Evolutionary conservation across 2,329 filamentous ascomycete genomes (phyloP), one percentile per base, ranked within the genome.

Genomic region (Coniosporium tulheliwenetii): DNA sequence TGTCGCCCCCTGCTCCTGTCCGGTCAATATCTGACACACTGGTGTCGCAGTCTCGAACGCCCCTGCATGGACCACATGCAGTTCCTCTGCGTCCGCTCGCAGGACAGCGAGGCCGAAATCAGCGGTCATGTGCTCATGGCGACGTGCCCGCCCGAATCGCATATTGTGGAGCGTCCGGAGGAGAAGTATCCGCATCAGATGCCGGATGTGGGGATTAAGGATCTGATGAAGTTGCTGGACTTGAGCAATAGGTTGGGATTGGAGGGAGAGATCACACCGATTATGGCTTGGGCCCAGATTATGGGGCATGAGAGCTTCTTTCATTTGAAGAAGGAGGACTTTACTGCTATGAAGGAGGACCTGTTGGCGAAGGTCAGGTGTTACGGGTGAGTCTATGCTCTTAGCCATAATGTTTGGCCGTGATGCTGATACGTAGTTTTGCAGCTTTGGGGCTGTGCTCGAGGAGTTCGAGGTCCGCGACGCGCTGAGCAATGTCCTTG

Each of bases 71-170:
- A 86, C 51, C 86, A 94, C 61, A 73, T 89, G 63, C 83, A 85
- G 50, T 84, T 79, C 62, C 70, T 93, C 45, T 67, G 87, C 49
- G 78, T 70, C 43, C 63, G 68, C 44, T 70, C 66, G 45, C 59
- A 67, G 57, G 59, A 76, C 41, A 66, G 72, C 40, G 79, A 81
- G 47, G 72, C 72, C 48, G 75, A 81, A 43, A 70, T 83, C 35
- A 89, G 83, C 48, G 91, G 89, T 34, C 91, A 98, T 59, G 87
- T 85, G 4, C 68, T 96, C 49, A 96, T 96, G 89, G 83, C 85
- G 12, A 83, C 82, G 12, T 93, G 85, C 55, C 87, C 89, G 37
- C 85, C 87, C 5, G 75, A 78, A 40, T 70, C 66, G 43, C 72
- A 77, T 51, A 70, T 79, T 49, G 61, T 65, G 43, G 64, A 64